Evolutionary conservation across 169 alveolate species (phyloP), one percentile per base, ranked within the genome.

Genomic region (Eimeria tenella): DNA sequence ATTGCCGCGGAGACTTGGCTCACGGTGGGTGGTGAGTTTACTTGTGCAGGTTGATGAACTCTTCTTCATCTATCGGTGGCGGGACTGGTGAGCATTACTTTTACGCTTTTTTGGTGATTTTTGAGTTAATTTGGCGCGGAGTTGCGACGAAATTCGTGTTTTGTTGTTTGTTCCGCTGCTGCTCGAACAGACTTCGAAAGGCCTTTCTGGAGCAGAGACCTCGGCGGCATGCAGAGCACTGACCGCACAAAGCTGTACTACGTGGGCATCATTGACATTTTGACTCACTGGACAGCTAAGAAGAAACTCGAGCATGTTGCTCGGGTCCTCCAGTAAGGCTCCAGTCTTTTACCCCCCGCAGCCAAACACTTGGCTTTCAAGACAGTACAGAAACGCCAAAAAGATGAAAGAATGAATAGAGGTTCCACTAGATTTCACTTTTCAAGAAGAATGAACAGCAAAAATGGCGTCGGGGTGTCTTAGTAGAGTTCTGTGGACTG

Each of bases 181-280:
- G 4, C 55, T 31, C 42, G 11, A 11, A 19, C 77, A 42, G 90
- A 83, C 10, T n/a, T 83, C 42, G 90, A 83, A 23, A 74, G 62
- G 50, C 90, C 90, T 8, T 83, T 83, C 52, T 83, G 90, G 90
- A 60, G 90, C 65, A 42, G 77, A 4, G 94, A 93, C 65, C 70
- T 75, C 74, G 95, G 95, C 53, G 95, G 95, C 83, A 84, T 93
- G 94, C 60, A 56, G 91, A 84, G 93, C 63, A 25, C 88, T 49
- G 94, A 94, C 89, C 70, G 84, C 17, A 88, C 89, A 63, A 60
- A 71, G 75, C 53, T 88, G 55, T 95, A 95, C 89, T 95, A 81
- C 86, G 68, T 92, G 23, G 96, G 96, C 19, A 93, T 95, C 42
- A 87, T 95, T 52, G 96, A 95, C 68, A 82, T 95, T 21, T 60